Base-by-base conservation (phyloP, 495 filamentous ascomycete species). In the Neurospora sp. region DNA sequence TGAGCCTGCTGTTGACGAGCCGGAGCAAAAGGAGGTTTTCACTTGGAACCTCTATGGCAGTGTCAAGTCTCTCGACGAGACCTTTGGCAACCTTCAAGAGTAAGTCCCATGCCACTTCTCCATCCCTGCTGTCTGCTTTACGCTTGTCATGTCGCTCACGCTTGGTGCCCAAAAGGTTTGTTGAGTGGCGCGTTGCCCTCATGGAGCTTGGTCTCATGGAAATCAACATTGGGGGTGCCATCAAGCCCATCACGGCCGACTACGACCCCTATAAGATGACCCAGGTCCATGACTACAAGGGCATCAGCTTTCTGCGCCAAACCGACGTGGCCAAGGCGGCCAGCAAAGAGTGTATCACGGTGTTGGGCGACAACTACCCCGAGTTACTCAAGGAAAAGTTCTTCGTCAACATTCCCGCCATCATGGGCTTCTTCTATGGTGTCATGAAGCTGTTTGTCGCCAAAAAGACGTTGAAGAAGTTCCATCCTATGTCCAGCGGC, bases 41-140 rank as follows among this genome's bases (percentile, higher is more conserved):
- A 94, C 92, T 21, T 96, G 93, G 91, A 96, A 96, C 77, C 89
- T 96, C 77, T 97, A 97, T 80, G 94, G 94, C 4, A 87, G 86
- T 21, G 91, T 91, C 73, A 94, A 94, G 85, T 84, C 89, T 21
- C 83, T 85, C 19, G 87, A 90, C 71, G 85, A 85, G 62, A 94
- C 93, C 1, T 97, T 97, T 82, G 91, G 90, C 5, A 86, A 94
- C 77, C 81, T 92, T 6, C 87, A 94, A 17, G 91, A 92, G 93
- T 95, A 81, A 83, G 89, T 85, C 42, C 42, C 5, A 28, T 54
- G 10, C 45, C 45, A 54, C 21, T 54, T 54, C 45, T 54, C 24
- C 76, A 24, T 39, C 39, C 24, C 59, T 69, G n/a, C 10, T 37
- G 62, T 69, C 59, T n/a, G 34, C 17, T 69, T 24, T 11, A 36